A percentile compares a stretch with the other conserved stretches of the same genome.
Conservation (phyloP, 192 early-diverging fungal genomes). For the Coemansia erecta region DNA sequence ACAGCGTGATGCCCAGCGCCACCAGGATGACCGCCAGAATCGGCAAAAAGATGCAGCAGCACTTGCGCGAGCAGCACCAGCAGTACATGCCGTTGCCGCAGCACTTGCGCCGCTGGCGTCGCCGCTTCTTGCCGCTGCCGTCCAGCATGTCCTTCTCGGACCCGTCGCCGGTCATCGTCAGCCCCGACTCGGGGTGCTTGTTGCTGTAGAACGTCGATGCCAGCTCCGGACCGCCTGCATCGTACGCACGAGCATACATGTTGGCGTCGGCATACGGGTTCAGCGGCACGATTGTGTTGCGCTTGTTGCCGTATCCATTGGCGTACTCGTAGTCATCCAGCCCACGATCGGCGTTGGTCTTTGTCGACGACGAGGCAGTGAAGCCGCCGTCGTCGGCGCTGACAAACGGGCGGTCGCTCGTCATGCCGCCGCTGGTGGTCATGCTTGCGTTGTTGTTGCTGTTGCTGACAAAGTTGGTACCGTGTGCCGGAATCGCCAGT, state of each 20-base stretch:
- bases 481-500: background rate
- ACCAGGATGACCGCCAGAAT: constrained; percentile 42
- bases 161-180: constrained; percentile 8
- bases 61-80: constrained; percentile 49
- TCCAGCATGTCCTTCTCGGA: background rate
- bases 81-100: constrained; percentile 53
- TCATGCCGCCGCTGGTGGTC: background rate
- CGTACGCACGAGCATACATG: background rate
- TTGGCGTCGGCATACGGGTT: constrained; percentile 4
- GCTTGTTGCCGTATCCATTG: background rate
- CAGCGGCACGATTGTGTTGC: background rate
- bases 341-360: background rate
- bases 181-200: constrained; percentile 2
- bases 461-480: background rate
- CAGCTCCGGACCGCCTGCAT: background rate
- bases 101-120: constrained; percentile 20
- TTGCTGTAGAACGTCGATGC: constrained; percentile 7
- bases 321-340: background rate
- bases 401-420: background rate
- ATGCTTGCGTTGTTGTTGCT: background rate
- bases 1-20: constrained; percentile 49
- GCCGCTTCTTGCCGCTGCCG: constrained; percentile 7
- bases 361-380: background rate
- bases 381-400: background rate
- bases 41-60: constrained; percentile 44